Evolutionary conservation across 352 stramenopile genomes (phyloP), one percentile per base, ranked within the genome.

Genomic region (Sclerospora graminicola): DNA sequence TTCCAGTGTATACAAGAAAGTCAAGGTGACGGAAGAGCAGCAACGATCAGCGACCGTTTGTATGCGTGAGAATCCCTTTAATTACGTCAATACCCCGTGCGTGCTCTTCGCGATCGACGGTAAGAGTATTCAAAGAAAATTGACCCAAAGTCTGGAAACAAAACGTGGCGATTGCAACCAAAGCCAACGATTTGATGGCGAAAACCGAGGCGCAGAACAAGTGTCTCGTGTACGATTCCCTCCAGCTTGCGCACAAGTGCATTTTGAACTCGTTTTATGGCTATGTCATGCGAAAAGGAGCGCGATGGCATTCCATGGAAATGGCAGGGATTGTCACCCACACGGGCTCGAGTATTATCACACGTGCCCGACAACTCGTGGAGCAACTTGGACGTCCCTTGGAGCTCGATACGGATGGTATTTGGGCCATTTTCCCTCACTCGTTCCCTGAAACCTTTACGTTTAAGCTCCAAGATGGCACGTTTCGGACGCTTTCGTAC

Each of bases 211-310:
- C 84, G 0, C 67, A 81, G 28, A 89, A 86, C 43, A 95, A 94
- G 59, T 84, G 70, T 29, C 66, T 90, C n/a, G 79, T 95, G 28
- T 98, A 98, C 58, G 97, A 99, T 56, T 98, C 94, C 9, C 71
- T 99, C 9, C 97, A 99, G 77, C 80, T 99, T 14, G 97, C 97
- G 4, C 97, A 99, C 75, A 99, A 99, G 68, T 99, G 97, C 71
- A 99, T 99, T 63, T 65, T 99, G 0, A 99, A 99, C 60, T 89
- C 80, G 20, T 99, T 99, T 55, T 99, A 99, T 54, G 97, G 97
- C 9, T 90, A 99, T 60, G 97, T 99, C 5, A 99, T 99, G 96
- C 82, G 97, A 19, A 98, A 98, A 48, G 97, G 97, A 28, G 95
- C 96, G 5, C 77, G 97, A 8, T 99, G 97, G 97, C 83, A 97